Evolutionary conservation across 2,329 filamentous ascomycete genomes (phyloP), one percentile per base, ranked within the genome.

Genomic region (Madurella mycetomatis): DNA sequence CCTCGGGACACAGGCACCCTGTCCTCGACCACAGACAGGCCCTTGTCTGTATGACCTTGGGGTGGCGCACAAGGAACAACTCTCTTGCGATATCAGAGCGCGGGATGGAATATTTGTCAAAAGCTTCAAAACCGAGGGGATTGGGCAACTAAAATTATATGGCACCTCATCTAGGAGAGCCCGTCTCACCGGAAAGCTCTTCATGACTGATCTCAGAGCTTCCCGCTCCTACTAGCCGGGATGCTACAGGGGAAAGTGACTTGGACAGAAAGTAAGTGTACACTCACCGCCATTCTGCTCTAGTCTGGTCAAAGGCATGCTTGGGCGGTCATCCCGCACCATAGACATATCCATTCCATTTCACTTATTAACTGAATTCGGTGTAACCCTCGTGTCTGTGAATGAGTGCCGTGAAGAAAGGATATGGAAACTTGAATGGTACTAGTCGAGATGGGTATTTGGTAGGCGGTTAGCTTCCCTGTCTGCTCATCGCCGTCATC

Each of bases 31-130:
- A 39, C 11, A 16, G 41, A 49, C 44, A 16, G 7, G 40, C 15
- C 32, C 42, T 37, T 37, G 41, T 46, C 15, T 49, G 49, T 49
- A 44, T 31, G 41, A 49, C 53, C 17, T 17, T 32, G 12, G 11
- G 13, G 42, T 47, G 41, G 47, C 52, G 37, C 52, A 39, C 34
- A 13, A 40, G 5, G 19, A 15, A 17, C 2, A 40, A 9, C 39
- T 11, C 30, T 19, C 30, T 39, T 31, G 44, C 41, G 51, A 45
- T 15, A 37, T 25, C 25, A 41, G 5, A 49, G 30, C 37, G 3
- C 11, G 34, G 47, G 41, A 25, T 19, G 40, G n/a, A 9, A 16
- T 49, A 13, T 16, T 31, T 18, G 11, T 41, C 25, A 17, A 45
- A 32, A 41, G 15, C 51, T 13, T 32, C 15, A 16, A 11, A 16